Evolutionary conservation across 2,329 filamentous ascomycete genomes (phyloP).

Genomic region (Cordyceps farinosa): DNA sequence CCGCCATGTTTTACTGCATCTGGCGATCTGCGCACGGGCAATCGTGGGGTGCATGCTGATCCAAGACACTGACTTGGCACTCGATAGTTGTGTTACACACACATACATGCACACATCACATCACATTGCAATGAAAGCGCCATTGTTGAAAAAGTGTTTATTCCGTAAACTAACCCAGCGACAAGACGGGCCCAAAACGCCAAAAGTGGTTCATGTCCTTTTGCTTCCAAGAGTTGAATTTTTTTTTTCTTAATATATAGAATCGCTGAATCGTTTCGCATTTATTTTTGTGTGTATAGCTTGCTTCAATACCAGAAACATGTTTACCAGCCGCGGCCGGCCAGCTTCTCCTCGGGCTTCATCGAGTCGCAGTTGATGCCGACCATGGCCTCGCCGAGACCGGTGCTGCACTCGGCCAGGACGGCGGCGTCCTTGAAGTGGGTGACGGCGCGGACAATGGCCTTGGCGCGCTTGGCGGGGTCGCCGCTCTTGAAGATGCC

Average conservation of each 20-base stretch:
- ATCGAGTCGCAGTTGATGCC: conserved; percentile 84
- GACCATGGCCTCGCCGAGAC: conserved; percentile 96
- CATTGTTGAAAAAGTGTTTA: neutral
- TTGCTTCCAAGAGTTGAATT: neutral
- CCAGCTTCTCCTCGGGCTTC: conserved; percentile 75
- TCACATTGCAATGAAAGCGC: too few relatives aligned
- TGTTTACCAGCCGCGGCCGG: conserved; percentile 75
- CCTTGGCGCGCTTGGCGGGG: conserved; percentile 82
- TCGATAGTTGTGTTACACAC: too few relatives aligned
- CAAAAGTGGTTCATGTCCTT: neutral
- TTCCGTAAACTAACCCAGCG: neutral
- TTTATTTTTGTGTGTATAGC: neutral
- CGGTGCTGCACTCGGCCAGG: conserved; percentile 80
- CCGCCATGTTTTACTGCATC: too few relatives aligned
- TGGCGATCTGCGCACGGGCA: too few relatives aligned
- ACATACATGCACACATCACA: neutral
- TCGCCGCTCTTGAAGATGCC: conserved; percentile 98
- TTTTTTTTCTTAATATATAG: neutral
- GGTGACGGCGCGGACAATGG: conserved; percentile 91
- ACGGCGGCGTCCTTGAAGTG: conserved; percentile 84
- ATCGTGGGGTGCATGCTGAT: too few relatives aligned
- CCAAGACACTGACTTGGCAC: neutral
- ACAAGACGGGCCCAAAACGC: conserved; percentile 8
- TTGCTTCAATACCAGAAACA: neutral
- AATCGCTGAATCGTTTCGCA: neutral